Base-by-base conservation (phyloP, 1,284 basidiomycete species). In the Inonotus hispidus region DNA sequence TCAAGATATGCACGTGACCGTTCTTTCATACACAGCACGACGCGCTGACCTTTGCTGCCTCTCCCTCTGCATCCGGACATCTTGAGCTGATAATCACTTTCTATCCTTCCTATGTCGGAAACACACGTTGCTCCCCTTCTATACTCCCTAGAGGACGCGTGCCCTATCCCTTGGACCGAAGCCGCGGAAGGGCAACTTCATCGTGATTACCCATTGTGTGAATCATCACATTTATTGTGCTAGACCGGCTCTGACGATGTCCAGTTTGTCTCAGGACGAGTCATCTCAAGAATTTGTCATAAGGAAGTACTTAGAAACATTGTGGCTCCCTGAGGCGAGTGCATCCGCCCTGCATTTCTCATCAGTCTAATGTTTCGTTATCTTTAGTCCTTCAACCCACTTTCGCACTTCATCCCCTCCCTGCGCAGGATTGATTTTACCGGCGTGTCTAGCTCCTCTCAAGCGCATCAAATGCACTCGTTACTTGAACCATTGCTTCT, bases 251-350 rank as follows among this genome's bases (percentile, higher is more conserved):
- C 10, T 35, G 41, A 19, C 16, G 2, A n/a, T 39, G 14, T 25
- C 1, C 23, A 59, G 61, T 29, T 50, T 56, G 21, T 29, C 46
- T 16, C 38, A 63, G 29, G 59, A 57, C 8, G 25, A 49, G 8
- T 57, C 58, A 16, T 49, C 46, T 11, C 43, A 63, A 43, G 43
- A 55, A 11, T 61, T 58, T 38, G 62, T 63, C 8, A 63, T 63
- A 25, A 27, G 62, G 23, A 45, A 55, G n/a, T 91, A 91, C 71
- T 77, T 88, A 43, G 87, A 89, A 67, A 88, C 84, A 66, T 76
- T 91, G 10, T 91, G 88, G 87, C 78, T 90, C 50, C 88, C 88
- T 55, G 82, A 89, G 75, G 88, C 85, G 60, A 25, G 47, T 60
- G 46, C 54, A 56, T 14, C 1, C n/a, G 41, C 45, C 56, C 39